Evolutionary conservation across 140 eudicot species (phyloP).

Genomic region (Anethum foeniculum): DNA sequence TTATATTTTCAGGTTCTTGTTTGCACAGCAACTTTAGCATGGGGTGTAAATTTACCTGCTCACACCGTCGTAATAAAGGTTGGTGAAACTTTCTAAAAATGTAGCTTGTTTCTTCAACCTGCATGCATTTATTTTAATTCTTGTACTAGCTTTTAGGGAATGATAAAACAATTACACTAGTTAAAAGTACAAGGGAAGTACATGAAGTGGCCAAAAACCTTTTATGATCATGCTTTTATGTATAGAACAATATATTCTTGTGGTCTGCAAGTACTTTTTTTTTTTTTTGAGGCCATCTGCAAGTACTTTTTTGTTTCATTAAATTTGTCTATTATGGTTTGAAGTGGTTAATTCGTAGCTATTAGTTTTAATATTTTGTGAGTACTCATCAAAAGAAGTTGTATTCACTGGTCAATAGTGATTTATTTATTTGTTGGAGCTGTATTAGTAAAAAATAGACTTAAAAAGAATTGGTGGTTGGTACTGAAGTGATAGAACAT

Average conservation of each 20-base stretch:
- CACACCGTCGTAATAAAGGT: conserved; percentile 99
- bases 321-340: not conserved
- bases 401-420: not conserved
- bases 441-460: not conserved
- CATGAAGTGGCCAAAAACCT: not conserved
- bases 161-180: not conserved
- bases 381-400: not conserved
- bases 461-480: not conserved
- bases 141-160: not conserved
- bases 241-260: not conserved
- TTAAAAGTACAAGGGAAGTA: not conserved
- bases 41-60: conserved; percentile 99
- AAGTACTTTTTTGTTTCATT: not conserved
- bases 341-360: not conserved
- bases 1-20: conserved; percentile 70
- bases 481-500: not conserved
- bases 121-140: not conserved
- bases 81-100: conserved; percentile 10
- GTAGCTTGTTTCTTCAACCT: conserved; percentile 2
- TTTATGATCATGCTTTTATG: not conserved
- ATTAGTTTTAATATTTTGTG: not conserved
- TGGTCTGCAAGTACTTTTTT: not conserved
- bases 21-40: conserved; percentile 97
- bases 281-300: no score
- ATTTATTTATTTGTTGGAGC: not conserved